Conservation (phyloP, 495 filamentous ascomycete genomes). For the Hapsidospora chrysogenum region DNA sequence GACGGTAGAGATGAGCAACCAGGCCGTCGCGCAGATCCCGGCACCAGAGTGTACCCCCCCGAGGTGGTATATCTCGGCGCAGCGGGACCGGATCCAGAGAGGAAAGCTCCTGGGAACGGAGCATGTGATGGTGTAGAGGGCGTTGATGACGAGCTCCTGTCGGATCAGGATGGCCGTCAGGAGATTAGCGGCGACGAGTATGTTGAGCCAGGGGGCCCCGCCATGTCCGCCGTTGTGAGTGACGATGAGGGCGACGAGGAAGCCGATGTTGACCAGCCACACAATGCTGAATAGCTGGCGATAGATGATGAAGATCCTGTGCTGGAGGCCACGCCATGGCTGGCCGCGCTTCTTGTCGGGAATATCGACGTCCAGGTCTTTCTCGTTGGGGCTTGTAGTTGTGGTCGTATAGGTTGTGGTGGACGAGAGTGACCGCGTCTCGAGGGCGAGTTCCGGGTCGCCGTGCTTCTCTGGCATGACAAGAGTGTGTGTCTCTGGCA, state of each 20-base stretch:
- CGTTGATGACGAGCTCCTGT: slow-evolving; percentile 61
- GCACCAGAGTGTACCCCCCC: slow-evolving; percentile 64
- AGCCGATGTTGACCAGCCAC: slow-evolving; percentile 12
- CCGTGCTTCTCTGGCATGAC: background rate
- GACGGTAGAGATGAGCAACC: slow-evolving; percentile 43
- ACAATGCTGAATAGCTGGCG: slow-evolving; percentile 17
- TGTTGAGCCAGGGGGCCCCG: slow-evolving; percentile 8
- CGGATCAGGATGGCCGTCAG: slow-evolving; percentile 40
- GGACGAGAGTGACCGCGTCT: slow-evolving; percentile 2
- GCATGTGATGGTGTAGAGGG: slow-evolving; percentile 45
- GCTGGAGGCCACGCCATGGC: slow-evolving; percentile 6
- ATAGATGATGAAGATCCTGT: slow-evolving; percentile 15
- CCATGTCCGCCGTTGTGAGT: slow-evolving; percentile 2
- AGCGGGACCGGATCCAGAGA: slow-evolving; percentile 42
- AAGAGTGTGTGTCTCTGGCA: background rate
- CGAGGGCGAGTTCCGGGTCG: background rate
- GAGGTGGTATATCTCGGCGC: slow-evolving; percentile 60
- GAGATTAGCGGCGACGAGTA: slow-evolving; percentile 30
- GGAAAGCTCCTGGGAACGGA: slow-evolving; percentile 40
- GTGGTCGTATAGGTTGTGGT: slow-evolving; percentile 7
- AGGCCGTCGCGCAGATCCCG: slow-evolving; percentile 47
- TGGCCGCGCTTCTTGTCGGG: background rate
- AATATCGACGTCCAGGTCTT: background rate
- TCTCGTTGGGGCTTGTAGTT: background rate
- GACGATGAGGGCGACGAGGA: slow-evolving; percentile 9